Evolutionary conservation across 495 filamentous ascomycete genomes (phyloP), one percentile per base, ranked within the genome.

Genomic region (Aeminium ludgeri): DNA sequence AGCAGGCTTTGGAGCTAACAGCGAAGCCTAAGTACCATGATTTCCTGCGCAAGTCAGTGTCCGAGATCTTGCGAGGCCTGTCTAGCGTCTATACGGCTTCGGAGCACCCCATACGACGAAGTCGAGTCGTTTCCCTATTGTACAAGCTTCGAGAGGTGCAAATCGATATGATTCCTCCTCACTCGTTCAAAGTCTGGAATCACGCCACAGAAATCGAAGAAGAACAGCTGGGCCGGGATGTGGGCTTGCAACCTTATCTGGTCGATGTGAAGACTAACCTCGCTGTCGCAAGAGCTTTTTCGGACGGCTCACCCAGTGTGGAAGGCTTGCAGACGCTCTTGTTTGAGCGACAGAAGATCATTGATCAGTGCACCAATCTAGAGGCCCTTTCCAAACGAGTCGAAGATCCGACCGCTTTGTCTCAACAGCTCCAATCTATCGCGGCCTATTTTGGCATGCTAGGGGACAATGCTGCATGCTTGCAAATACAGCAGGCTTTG

Each of bases 371-470:
- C 36, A 40, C 58, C 15, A 65, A 69, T 33, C 65, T 59, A 54
- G 49, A 61, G 8, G 61, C 70, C 1, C 51, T 91, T 13, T 41
- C 65, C n/a, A 52, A 55, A 10, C 57, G 58, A n/a, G 55, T 92
- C 28, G 74, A 82, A 39, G 73, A 85, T 46, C 52, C 70, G 4
- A 59, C 68, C 4, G 65, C 68, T 16, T 72, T 76, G 39, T 43
- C 80, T 10, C 50, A 64, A 28, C 76, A 83, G 41, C 63, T 92
- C 10, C 68, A 74, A 43, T 67, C 73, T 2, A 52, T 86, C n/a
- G 69, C 73, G 15, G 80, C 93, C 40, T 91, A 81, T 49, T 66
- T 83, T 1, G 76, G 78, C 27, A 78, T 86, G 52, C 79, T 80
- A 42, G 85, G 84, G 2, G 59, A 72, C 10, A 69, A 65, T 44